Base-by-base conservation (phyloP, 176 grass and related monocot species). In the Oryza glaberrima region DNA sequence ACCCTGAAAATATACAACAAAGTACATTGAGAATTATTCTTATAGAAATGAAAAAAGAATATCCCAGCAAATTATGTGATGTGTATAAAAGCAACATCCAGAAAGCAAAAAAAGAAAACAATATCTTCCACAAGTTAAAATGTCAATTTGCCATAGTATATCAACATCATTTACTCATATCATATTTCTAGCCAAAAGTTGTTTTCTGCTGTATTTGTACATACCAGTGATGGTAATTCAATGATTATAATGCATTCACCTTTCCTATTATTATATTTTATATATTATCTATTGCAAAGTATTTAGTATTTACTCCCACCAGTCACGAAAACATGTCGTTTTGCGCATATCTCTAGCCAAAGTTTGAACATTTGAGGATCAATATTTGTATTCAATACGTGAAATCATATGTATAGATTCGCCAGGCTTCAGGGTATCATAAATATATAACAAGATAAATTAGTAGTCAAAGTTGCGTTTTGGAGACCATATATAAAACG, bases 1-100 rank as follows among this genome's bases (percentile, higher is more conserved):
- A 88, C 96, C 96, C 96, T 99, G 82, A 77, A 76, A 87, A 88
- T 38, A 69, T 60, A 73, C 10, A 67, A 71, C 3, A 16, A 71
- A 77, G 22, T 44, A 56, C 16, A 81, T 64, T 26, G 36, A 81
- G 61, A 83, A 74, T 70, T 77, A 65, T 51, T 75, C 15, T 83
- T 81, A 86, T 7, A 40, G 5, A 48, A 61, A 60, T 6, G 17
- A 83, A 60, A 40, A 75, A 77, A 60, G 51, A 68, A 30, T 70
- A 46, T 12, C 35, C 13, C 54, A 74, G 47, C 22, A 70, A 68
- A 44, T 41, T 3, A 49, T 38, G 10, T 36, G 16, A 20, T n/a
- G 30, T 76, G 14, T 61, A 11, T 65, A 67, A 67, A 67, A 6
- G 14, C 73, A 83, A 69, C 9, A 6, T 48, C 41, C 45, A 47